Conservation (phyloP, 371 early-diverging fungal genomes). For the Circinella umbellata region DNA sequence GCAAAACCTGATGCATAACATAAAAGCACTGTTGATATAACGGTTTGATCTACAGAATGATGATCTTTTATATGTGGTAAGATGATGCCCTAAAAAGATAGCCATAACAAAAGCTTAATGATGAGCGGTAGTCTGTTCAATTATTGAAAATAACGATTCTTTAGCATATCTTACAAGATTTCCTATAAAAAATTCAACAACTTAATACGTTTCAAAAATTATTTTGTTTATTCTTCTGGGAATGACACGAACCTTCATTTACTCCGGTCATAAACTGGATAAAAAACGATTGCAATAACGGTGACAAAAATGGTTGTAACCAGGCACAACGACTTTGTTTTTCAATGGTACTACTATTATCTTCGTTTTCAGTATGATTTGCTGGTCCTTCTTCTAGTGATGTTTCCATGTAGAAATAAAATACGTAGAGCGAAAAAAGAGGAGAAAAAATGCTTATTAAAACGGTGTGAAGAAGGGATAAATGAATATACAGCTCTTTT, state of each 20-base stretch:
- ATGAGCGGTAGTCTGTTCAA: not conserved
- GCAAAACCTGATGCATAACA: conserved; percentile 27
- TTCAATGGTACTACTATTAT: not conserved
- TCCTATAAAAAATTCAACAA: not conserved
- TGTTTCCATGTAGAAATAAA: too few species aligned
- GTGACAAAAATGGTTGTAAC: conserved; percentile 13
- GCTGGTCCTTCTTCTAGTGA: not conserved
- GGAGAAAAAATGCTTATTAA: too few species aligned
- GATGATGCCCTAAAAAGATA: conserved; percentile 23
- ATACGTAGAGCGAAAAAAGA: too few species aligned
- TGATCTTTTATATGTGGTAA: conserved; percentile 26
- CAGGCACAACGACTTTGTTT: not conserved
- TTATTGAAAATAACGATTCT: too few species aligned
- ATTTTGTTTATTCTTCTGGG: too few species aligned
- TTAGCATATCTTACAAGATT: conserved; percentile 11
- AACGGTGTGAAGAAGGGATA: too few species aligned
- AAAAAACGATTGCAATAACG: conserved; percentile 23
- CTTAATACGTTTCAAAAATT: too few species aligned
- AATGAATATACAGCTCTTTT: too few species aligned
- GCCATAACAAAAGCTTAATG: not conserved
- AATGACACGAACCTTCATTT: conserved; percentile 18
- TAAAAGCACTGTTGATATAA: conserved; percentile 28
- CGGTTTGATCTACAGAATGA: conserved; percentile 22
- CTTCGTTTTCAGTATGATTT: not conserved
- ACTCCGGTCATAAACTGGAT: conserved; percentile 27